Evolutionary conservation across 2,329 filamentous ascomycete genomes (phyloP).

Genomic region (Arthroderma uncinatum): DNA sequence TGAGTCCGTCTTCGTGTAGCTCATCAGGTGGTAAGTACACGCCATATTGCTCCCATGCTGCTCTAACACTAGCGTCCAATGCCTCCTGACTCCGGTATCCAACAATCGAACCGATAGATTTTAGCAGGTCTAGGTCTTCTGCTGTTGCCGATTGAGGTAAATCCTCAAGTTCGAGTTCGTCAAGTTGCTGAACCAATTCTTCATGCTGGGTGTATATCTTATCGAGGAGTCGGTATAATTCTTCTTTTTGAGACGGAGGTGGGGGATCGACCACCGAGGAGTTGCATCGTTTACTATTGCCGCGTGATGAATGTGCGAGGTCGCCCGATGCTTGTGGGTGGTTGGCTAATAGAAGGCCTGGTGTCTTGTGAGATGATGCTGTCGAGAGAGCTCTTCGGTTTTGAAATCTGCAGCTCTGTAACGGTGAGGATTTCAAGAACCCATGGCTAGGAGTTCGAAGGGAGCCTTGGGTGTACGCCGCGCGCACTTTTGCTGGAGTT

Average conservation of each 20-base stretch:
- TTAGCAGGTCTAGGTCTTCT: slow-evolving; percentile 21
- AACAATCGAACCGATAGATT: slow-evolving; percentile 23
- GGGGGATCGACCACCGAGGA: not conserved
- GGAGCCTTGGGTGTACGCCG: slow-evolving; percentile 21
- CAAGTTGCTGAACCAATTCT: slow-evolving; percentile 25
- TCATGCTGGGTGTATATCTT: slow-evolving; percentile 28
- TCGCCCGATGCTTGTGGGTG: not conserved
- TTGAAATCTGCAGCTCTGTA: slow-evolving; percentile 13
- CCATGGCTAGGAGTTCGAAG: slow-evolving; percentile 18
- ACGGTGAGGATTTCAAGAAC: slow-evolving; percentile 8
- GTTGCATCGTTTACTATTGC: slow-evolving; percentile 6
- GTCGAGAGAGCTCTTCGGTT: slow-evolving; percentile 15
- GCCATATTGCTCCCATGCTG: slow-evolving; percentile 63
- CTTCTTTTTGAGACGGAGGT: slow-evolving; percentile 19
- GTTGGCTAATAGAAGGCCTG: slow-evolving; percentile 7
- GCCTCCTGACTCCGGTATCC: slow-evolving; percentile 25
- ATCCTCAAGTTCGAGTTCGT: slow-evolving; percentile 26
- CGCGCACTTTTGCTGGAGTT: slow-evolving; percentile 22
- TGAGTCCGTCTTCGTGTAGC: slow-evolving; percentile 58
- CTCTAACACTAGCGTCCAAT: slow-evolving; percentile 44
- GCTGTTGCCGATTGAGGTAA: slow-evolving; percentile 18
- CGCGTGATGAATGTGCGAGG: not conserved
- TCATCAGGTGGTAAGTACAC: slow-evolving; percentile 63
- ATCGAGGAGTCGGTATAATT: slow-evolving; percentile 29
- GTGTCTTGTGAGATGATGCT: not conserved